Conservation (phyloP, 148 eudicot genomes). For the Rhododendron simsii region DNA sequence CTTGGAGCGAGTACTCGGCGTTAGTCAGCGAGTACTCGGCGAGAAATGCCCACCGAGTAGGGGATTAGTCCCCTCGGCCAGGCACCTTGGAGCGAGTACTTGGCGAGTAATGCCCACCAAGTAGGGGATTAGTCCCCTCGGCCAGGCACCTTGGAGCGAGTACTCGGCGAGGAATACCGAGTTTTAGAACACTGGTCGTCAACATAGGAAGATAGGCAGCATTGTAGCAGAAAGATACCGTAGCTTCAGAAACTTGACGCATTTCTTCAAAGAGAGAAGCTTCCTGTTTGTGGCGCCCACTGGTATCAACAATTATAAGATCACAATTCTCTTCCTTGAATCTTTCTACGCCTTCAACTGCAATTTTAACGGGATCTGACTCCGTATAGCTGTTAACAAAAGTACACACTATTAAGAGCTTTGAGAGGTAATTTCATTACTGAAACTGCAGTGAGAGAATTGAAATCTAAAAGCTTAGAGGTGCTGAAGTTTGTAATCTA, state of each 20-base stretch:
- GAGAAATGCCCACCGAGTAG: too few species aligned
- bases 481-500: neutral
- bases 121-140: too few species aligned
- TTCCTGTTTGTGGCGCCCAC: slow-evolving; percentile 99
- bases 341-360: slow-evolving; percentile 90
- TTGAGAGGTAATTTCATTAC: neutral
- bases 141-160: too few species aligned
- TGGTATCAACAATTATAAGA: slow-evolving; percentile 93
- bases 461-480: neutral
- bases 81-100: too few species aligned
- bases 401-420: neutral
- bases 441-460: neutral
- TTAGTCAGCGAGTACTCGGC: too few species aligned
- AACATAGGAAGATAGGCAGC: neutral
- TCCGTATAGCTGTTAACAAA: slow-evolving; percentile 66
- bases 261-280: slow-evolving; percentile 95
- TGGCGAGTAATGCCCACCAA: too few species aligned
- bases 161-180: too few species aligned
- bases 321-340: slow-evolving; percentile 91
- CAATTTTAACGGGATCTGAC: slow-evolving; percentile 95
- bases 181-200: too few species aligned
- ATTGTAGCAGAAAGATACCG: slow-evolving; percentile 33
- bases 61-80: too few species aligned
- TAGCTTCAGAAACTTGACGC: slow-evolving; percentile 98
- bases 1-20: too few species aligned